phyloP scores from a whole-genome alignment of 2,329 filamentous ascomycete species.

The Emmonsiellopsis sp. region DNA sequence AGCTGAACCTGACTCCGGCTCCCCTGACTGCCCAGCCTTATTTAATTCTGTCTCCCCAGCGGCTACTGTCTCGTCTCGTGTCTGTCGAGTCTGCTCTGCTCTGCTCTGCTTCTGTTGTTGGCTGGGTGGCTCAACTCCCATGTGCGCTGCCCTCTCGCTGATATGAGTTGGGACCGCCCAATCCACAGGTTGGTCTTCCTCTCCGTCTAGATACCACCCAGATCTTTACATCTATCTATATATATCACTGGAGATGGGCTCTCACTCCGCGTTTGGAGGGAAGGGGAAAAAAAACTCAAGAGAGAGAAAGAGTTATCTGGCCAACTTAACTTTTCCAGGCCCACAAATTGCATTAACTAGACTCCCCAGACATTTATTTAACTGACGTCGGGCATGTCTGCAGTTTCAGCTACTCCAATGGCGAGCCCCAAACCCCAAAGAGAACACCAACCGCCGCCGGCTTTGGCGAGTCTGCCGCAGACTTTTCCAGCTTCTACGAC shows the following conservation, averaged over 20 bases:
- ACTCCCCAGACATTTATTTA: neutral
- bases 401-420: constrained; percentile 38
- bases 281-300: too few species aligned
- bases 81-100: constrained; percentile 11
- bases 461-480: constrained; percentile 24
- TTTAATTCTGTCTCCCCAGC: neutral
- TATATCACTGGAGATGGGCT: neutral
- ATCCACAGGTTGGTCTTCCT: constrained; percentile 37
- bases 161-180: constrained; percentile 39
- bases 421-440: constrained; percentile 38
- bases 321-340: neutral
- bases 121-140: constrained; percentile 22
- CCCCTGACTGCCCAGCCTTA: neutral
- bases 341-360: neutral
- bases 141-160: constrained; percentile 31
- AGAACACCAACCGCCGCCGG: constrained; percentile 32
- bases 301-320: too few species aligned
- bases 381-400: constrained; percentile 16
- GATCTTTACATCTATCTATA: neutral
- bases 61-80: neutral
- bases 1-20: neutral
- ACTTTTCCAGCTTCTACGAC: constrained; percentile 37
- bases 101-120: constrained; percentile 22
- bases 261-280: too few species aligned
- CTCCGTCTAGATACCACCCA: constrained; percentile 4